A percentile compares a stretch with the other conserved stretches of the same genome.
Conservation (phyloP, 805 yeast species). For the Pichia scutulata region DNA sequence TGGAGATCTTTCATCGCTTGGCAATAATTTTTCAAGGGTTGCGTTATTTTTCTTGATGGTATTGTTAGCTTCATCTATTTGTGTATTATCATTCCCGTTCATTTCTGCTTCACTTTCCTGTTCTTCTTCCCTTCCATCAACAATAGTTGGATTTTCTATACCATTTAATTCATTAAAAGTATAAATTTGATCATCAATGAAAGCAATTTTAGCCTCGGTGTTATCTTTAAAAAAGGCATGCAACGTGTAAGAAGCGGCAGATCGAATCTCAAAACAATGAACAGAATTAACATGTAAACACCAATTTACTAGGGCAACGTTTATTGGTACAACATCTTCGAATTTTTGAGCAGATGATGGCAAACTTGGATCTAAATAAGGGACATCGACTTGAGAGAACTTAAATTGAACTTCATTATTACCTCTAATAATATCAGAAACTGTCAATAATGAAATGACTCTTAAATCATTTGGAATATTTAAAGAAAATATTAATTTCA, state of each 20-base stretch:
- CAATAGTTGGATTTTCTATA: constrained; percentile 6
- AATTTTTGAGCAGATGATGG: constrained; percentile 26
- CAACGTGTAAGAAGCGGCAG: constrained; percentile 59
- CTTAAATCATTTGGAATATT: constrained; percentile 60
- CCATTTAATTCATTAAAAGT: constrained; percentile 30
- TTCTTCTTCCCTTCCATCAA: neutral
- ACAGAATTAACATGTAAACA: constrained; percentile 69
- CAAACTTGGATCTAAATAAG: constrained; percentile 67
- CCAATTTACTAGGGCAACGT: constrained; percentile 77
- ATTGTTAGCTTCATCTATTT: neutral
- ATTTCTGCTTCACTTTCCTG: neutral
- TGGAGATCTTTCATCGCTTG: neutral
- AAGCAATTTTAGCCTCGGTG: constrained; percentile 48
- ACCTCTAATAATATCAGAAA: constrained; percentile 67
- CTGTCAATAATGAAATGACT: constrained; percentile 59
- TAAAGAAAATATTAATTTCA: constrained; percentile 64
- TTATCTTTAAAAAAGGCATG: constrained; percentile 64
- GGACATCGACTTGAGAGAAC: constrained; percentile 82
- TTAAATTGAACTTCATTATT: constrained; percentile 61
- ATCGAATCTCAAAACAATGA: constrained; percentile 75
- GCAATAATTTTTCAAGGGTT: neutral
- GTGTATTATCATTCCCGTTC: neutral
- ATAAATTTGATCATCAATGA: constrained; percentile 59
- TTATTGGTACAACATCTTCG: constrained; percentile 51
- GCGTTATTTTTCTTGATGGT: neutral